Conservation (phyloP, 495 filamentous ascomycete species). For the Tricharina praecox region DNA sequence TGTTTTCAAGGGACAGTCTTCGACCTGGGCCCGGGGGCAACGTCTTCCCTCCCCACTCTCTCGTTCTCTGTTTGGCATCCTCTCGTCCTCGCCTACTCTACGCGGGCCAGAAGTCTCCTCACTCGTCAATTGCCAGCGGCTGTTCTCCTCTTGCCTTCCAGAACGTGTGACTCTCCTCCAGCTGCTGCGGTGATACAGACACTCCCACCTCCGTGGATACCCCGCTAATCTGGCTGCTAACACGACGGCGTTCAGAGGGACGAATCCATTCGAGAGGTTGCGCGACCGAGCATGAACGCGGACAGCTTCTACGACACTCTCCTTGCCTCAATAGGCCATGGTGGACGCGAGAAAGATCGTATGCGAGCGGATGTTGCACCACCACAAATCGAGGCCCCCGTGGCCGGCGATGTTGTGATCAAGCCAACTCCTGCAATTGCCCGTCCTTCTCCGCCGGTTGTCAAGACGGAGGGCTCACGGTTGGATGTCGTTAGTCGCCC, state of each 20-base stretch:
- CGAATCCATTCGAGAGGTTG: too few relatives aligned
- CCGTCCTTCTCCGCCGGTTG: background rate
- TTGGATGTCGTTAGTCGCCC: background rate
- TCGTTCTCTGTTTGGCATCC: background rate
- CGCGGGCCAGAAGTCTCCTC: background rate
- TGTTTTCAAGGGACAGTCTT: too few relatives aligned
- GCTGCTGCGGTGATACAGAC: background rate
- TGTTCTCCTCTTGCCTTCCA: background rate
- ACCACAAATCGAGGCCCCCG: background rate
- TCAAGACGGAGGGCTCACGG: background rate
- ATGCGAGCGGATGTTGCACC: background rate
- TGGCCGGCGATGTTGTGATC: too few relatives aligned
- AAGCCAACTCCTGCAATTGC: too few relatives aligned
- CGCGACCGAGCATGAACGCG: constrained; percentile 18
- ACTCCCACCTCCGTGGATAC: background rate
- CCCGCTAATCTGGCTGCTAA: background rate
- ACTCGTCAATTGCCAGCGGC: too few relatives aligned
- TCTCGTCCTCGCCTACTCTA: background rate
- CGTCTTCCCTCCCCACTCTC: background rate
- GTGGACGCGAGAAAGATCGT: background rate
- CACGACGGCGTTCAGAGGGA: too few relatives aligned
- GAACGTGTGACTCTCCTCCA: background rate
- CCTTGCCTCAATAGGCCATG: constrained; percentile 21
- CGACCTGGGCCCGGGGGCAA: too few relatives aligned
- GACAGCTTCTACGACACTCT: constrained; percentile 24